phyloP scores from a whole-genome alignment of 129 eudicot genomes.

The Tagetes erecta region DNA sequence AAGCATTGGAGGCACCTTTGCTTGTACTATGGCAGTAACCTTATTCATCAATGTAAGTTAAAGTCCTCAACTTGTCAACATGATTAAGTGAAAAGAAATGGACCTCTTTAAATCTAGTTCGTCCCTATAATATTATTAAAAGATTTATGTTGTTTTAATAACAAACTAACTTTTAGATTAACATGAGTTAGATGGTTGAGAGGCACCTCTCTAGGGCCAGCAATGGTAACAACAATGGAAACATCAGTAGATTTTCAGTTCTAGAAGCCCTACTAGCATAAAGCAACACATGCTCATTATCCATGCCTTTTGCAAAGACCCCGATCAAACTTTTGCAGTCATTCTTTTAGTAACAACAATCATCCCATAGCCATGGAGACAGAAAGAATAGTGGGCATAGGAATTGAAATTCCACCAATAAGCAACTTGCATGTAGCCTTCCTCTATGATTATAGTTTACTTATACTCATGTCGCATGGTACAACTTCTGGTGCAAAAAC shows the following conservation, averaged over 20 bases:
- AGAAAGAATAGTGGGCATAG: constrained; percentile 85
- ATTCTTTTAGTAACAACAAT: constrained; percentile 90
- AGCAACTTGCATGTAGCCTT: constrained; percentile 27
- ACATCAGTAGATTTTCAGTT: constrained; percentile 83
- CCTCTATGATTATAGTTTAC: too few species aligned
- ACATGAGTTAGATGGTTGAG: background rate
- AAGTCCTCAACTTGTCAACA: constrained; percentile 87
- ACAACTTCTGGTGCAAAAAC: too few species aligned
- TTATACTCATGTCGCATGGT: too few species aligned
- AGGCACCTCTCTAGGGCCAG: constrained; percentile 80
- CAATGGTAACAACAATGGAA: constrained; percentile 79
- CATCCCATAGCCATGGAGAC: constrained; percentile 91
- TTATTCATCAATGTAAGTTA: constrained; percentile 72
- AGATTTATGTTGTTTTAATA: too few species aligned
- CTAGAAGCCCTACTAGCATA: constrained; percentile 85
- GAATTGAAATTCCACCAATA: constrained; percentile 89
- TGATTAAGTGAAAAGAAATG: constrained; percentile 91
- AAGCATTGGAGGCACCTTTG: constrained; percentile 62
- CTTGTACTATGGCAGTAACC: constrained; percentile 90
- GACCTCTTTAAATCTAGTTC: constrained; percentile 76
- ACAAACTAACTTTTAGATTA: too few species aligned
- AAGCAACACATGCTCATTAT: constrained; percentile 72
- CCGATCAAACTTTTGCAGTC: constrained; percentile 79
- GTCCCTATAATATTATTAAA: constrained; percentile 39
- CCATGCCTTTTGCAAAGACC: constrained; percentile 75